These are phyloP conservation scores for Herpotrichia juniperi DNA, from an alignment of 2,329 filamentous ascomycete species.

Conservation along the genomic window DNA sequence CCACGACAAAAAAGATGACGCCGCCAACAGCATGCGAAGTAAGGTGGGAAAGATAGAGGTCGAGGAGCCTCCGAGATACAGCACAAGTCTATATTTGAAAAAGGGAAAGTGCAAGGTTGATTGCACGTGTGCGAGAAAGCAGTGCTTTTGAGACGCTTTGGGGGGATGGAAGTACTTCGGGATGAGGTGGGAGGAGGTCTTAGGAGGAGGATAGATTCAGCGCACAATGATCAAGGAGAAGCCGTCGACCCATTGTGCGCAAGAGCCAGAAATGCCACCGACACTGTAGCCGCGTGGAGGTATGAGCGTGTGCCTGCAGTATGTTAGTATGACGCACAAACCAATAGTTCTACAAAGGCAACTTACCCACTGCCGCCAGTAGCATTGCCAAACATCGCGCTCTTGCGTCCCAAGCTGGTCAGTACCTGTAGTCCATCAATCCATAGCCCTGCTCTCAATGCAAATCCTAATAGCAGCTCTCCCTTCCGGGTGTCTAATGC, in stretches of 20 bases:
- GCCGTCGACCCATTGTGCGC: conserved; percentile 80
- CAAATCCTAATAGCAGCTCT: conserved; percentile 87
- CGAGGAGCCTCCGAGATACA: neutral
- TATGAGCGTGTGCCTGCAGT: conserved; percentile 78
- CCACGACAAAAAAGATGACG: neutral
- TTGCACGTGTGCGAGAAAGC: too few relatives aligned
- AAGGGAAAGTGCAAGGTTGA: neutral
- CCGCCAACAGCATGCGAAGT: neutral
- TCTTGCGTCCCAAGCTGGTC: conserved; percentile 86
- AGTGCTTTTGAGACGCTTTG: neutral
- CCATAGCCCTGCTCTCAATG: conserved; percentile 78
- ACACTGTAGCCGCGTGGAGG: conserved; percentile 88
- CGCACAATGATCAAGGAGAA: conserved; percentile 81
- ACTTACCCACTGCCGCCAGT: conserved; percentile 81
- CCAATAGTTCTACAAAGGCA: conserved; percentile 8
- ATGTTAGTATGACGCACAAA: conserved; percentile 25
- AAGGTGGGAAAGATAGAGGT: neutral
- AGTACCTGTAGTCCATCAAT: conserved; percentile 89
- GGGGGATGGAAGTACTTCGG: too few relatives aligned
- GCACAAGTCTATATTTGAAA: neutral
- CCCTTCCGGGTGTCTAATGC: conserved; percentile 82
- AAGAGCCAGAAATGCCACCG: conserved; percentile 84
- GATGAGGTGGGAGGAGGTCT: neutral
- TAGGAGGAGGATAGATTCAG: conserved; percentile 49
- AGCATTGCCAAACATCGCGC: conserved; percentile 81